A percentile compares a stretch with the other conserved stretches of the same genome.
Conservation (phyloP, 1,284 basidiomycete genomes). For the Lignosus rhinocerotis region DNA sequence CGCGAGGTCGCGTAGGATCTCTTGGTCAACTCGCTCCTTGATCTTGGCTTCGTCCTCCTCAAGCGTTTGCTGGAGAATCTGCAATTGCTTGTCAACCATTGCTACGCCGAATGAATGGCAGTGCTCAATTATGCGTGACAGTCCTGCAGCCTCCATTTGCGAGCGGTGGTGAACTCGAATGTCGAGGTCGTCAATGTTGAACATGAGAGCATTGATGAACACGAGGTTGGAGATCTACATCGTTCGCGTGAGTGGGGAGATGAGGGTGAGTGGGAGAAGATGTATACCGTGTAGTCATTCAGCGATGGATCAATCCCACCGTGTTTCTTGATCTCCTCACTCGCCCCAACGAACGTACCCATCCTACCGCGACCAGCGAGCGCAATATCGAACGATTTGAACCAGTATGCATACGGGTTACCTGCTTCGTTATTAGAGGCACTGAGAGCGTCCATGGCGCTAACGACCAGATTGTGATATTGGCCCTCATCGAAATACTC, state of each 20-base stretch:
- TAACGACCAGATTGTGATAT: constrained; percentile 55
- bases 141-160: constrained; percentile 87
- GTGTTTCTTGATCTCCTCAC: constrained; percentile 75
- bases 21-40: constrained; percentile 76
- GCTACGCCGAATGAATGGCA: constrained; percentile 70
- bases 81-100: constrained; percentile 70
- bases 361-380: constrained; percentile 89
- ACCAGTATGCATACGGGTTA: constrained; percentile 85
- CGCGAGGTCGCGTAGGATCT: constrained; percentile 75
- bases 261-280: not conserved
- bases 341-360: constrained; percentile 94
- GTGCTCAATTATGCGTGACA: constrained; percentile 74
- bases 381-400: constrained; percentile 78
- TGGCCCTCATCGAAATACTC: constrained; percentile 62
- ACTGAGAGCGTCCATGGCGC: constrained; percentile 69
- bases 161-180: constrained; percentile 83
- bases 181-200: constrained; percentile 73
- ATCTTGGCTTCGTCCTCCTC: constrained; percentile 82
- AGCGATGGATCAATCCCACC: constrained; percentile 66
- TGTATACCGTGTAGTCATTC: constrained; percentile 82
- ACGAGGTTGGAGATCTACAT: constrained; percentile 67
- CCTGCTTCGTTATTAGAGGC: constrained; percentile 57
- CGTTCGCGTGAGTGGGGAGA: not conserved
- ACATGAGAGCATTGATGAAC: constrained; percentile 68
- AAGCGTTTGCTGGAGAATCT: constrained; percentile 64